Base-by-base conservation (phyloP, 108 stramenopile species). In the Skeletonema marinoi region DNA sequence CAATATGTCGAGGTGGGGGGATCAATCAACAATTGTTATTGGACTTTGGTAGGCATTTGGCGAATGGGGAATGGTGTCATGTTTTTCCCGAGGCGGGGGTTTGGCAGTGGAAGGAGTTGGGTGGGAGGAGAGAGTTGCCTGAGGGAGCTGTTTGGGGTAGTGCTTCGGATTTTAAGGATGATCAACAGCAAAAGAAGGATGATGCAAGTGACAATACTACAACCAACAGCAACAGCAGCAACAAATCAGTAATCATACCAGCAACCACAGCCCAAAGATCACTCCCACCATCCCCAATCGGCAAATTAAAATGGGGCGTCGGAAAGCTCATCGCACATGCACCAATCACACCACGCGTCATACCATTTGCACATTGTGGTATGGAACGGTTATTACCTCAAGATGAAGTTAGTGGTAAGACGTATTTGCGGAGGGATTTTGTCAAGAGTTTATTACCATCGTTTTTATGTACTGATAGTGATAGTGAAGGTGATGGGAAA, bases 251-350 rank as follows among this genome's bases (percentile, higher is more conserved):
- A 14, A 68, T 80, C 13, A 80, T 80, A 30, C 68, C 72, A 31
- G 79, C 73, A 10, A 80, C 79, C 9, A 64, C 31, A 44, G 1
- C 33, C 50, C 79, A 80, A 2, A 64, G 59, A 54, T 67, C 70
- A 50, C 60, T 71, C n/a, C 74, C 72, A 63, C 61, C 51, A 35
- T 67, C 85, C 19, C 54, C 35, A 72, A 17, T 60, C 19, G 76
- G 90, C 7, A 85, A 86, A 25, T 71, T 93, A 48, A 90, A 90
- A 83, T 91, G 90, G 90, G 92, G 92, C 7, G 86, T 90, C 6
- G 92, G 90, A 12, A 91, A 91, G 73, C 65, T 91, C 30, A 88
- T 93, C 36, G 90, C 90, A n/a, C 88, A 93, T 77, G 84, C 90
- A 12, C 87, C 85, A 25, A 54, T 75, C 5, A 73, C 75, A 33